phyloP scores from a whole-genome alignment of 176 grass and related monocot genomes.

The Rhipidocladum racemiflorum region DNA sequence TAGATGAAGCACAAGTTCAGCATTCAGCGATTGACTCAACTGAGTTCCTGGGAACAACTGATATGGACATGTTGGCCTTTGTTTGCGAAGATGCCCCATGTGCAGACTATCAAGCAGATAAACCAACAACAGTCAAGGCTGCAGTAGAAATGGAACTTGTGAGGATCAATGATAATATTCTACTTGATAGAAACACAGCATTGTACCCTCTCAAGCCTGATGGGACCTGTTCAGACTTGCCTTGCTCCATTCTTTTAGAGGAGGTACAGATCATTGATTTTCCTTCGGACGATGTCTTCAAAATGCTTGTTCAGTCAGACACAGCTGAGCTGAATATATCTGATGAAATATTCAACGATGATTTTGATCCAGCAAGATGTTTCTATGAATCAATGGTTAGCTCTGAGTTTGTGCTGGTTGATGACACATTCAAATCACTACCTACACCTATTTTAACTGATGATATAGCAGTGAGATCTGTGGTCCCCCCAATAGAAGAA shows the following conservation, averaged over 20 bases:
- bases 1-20: constrained; percentile 37
- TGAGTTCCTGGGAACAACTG: constrained; percentile 53
- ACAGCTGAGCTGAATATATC: constrained; percentile 40
- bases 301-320: constrained; percentile 58
- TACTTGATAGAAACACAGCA: constrained; percentile 60
- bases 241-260: constrained; percentile 62
- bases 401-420: constrained; percentile 68
- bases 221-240: constrained; percentile 55
- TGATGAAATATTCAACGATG: constrained; percentile 58
- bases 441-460: constrained; percentile 73
- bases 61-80: constrained; percentile 56
- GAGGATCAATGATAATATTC: constrained; percentile 53
- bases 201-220: constrained; percentile 64
- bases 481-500: constrained; percentile 33
- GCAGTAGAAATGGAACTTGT: constrained; percentile 76
- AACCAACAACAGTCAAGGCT: constrained; percentile 43
- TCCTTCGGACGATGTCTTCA: constrained; percentile 48
- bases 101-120: constrained; percentile 37
- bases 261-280: constrained; percentile 70
- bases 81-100: constrained; percentile 48
- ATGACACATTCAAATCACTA: constrained; percentile 81
- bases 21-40: constrained; percentile 40
- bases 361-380: constrained; percentile 37
- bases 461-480: constrained; percentile 52
- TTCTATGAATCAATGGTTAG: constrained; percentile 83